Evolutionary conservation across 2,329 filamentous ascomycete species (phyloP).

Genomic region (Pseudonectria buxi): DNA sequence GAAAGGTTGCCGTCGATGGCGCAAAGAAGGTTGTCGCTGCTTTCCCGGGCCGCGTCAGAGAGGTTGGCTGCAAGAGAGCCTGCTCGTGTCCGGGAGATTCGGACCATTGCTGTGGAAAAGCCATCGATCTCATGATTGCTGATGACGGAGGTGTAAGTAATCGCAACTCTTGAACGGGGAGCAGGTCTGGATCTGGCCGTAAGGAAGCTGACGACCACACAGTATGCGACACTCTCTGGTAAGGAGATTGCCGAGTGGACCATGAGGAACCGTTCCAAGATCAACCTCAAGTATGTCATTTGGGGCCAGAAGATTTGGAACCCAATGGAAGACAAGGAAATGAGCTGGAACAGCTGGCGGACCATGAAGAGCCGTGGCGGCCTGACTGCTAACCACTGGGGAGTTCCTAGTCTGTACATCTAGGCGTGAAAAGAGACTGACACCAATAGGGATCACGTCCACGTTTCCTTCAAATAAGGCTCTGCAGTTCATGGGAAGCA

Average conservation of each 20-base stretch:
- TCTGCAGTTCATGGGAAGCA: too few relatives aligned
- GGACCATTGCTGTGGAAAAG: conserved; percentile 33
- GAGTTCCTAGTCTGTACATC: conserved; percentile 1
- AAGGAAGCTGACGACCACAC: not conserved
- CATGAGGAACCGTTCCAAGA: conserved; percentile 34
- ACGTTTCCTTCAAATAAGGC: conserved; percentile 18
- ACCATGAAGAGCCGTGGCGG: conserved; percentile 35
- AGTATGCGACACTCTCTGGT: conserved; percentile 32
- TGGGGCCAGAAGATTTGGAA: conserved; percentile 45
- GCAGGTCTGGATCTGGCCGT: not conserved
- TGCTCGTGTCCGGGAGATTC: conserved; percentile 27
- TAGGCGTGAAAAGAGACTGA: conserved; percentile 1
- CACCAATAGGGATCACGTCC: conserved; percentile 18
- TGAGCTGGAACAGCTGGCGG: conserved; percentile 35
- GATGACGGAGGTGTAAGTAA: conserved; percentile 31
- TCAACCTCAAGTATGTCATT: conserved; percentile 43
- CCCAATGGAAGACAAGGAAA: conserved; percentile 27
- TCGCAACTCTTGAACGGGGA: not conserved
- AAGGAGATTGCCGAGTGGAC: conserved; percentile 41
- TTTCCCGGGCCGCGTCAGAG: conserved; percentile 29
- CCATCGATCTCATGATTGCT: conserved; percentile 33
- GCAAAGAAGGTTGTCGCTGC: conserved; percentile 29
- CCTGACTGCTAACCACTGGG: conserved; percentile 39
- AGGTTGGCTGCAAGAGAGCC: conserved; percentile 28
- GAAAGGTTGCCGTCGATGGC: conserved; percentile 28